A percentile compares a stretch with the other conserved stretches of the same genome.
Evolutionary conservation across 164 flowering plant species (phyloP).

Genomic region (Santalum album): DNA sequence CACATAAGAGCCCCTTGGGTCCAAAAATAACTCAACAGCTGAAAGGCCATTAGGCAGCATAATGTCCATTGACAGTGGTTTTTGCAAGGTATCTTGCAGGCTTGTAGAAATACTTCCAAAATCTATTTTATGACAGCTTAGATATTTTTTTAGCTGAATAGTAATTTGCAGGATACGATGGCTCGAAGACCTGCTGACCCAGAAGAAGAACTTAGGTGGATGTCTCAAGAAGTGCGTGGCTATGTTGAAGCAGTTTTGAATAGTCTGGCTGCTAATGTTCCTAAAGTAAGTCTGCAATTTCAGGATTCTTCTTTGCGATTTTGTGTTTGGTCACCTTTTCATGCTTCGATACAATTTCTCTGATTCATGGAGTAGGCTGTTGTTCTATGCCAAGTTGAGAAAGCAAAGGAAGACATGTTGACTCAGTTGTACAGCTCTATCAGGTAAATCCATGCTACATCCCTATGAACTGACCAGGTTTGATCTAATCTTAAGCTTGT

Average conservation of each 20-base stretch:
- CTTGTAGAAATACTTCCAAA: too few relatives aligned
- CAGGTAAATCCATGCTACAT: too few relatives aligned
- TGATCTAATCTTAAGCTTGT: too few relatives aligned
- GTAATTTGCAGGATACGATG: constrained; percentile 72
- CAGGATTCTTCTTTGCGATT: background rate
- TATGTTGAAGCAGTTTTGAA: constrained; percentile 98
- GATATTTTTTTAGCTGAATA: background rate
- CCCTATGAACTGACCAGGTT: too few relatives aligned
- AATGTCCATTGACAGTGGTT: too few relatives aligned
- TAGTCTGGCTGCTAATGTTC: constrained; percentile 97
- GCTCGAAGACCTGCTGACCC: constrained; percentile 96
- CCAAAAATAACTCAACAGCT: too few relatives aligned
- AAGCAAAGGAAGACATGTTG: constrained; percentile 98
- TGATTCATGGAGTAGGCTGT: constrained; percentile 67
- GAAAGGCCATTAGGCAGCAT: too few relatives aligned
- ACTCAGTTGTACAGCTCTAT: constrained; percentile 85
- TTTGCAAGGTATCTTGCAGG: background rate
- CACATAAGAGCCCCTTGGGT: too few relatives aligned
- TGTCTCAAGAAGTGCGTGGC: constrained; percentile 99
- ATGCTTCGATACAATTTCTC: too few relatives aligned
- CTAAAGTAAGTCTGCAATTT: constrained; percentile 43
- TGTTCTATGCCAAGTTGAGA: constrained; percentile 99
- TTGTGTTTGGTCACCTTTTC: background rate
- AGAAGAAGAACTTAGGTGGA: constrained; percentile 99
- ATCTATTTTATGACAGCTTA: too few relatives aligned